Conservation (phyloP, 148 eudicot genomes). For the Agrostemma githago region DNA sequence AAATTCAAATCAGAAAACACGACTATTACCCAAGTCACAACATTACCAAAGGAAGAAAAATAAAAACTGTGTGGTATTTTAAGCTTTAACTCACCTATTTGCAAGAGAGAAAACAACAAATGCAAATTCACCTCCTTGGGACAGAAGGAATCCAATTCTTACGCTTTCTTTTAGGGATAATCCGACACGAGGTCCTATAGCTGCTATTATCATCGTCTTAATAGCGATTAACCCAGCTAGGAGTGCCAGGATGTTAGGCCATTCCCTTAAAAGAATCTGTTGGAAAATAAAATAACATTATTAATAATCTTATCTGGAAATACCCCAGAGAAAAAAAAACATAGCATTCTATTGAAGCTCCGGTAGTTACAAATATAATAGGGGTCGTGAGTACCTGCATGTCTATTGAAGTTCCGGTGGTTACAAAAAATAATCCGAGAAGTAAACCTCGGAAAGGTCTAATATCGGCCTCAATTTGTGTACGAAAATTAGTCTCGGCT, state of each 20-base stretch:
- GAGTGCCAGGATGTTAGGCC: slow-evolving; percentile 92
- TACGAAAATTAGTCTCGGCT: slow-evolving; percentile 96
- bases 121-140: slow-evolving; percentile 98
- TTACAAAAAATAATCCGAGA: slow-evolving; percentile 90
- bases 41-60: no score
- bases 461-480: slow-evolving; percentile 98
- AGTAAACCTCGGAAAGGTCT: slow-evolving; percentile 98
- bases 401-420: slow-evolving; percentile 97
- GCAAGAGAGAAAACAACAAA: slow-evolving; percentile 95
- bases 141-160: slow-evolving; percentile 88
- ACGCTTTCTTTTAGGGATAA: slow-evolving; percentile 76
- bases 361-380: neutral
- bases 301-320: neutral
- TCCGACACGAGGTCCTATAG: slow-evolving; percentile 98
- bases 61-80: no score
- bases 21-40: neutral
- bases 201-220: slow-evolving; percentile 84
- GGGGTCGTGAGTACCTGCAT: slow-evolving; percentile 51
- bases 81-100: slow-evolving; percentile 46
- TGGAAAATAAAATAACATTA: slow-evolving; percentile 14
- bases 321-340: neutral
- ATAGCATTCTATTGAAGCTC: no score
- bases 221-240: slow-evolving; percentile 83
- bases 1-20: slow-evolving; percentile 13
- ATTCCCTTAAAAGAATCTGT: slow-evolving; percentile 84